Percentiles rank a stretch among this genome's conserved stretches.
Conservation (phyloP, 2,329 filamentous ascomycete species). For the Allantophomopsis lycopodina region DNA sequence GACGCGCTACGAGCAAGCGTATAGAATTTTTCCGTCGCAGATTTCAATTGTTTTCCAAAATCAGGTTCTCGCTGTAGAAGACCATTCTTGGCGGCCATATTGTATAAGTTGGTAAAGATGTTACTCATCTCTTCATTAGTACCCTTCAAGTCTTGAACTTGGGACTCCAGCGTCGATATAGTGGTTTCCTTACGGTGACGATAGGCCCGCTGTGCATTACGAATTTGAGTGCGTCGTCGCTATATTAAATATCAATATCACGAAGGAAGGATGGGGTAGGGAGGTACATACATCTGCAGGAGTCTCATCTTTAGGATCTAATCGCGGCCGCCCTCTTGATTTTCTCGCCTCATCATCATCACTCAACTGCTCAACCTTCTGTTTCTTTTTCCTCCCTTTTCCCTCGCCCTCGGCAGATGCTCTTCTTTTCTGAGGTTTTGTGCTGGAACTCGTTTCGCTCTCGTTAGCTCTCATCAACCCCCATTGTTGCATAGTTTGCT, state of each 20-base stretch:
- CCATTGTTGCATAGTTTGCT: too few species aligned
- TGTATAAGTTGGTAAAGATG: constrained; percentile 53
- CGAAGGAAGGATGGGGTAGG: constrained; percentile 2
- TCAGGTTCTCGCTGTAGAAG: constrained; percentile 41
- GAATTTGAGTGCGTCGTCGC: constrained; percentile 77
- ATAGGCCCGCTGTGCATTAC: constrained; percentile 75
- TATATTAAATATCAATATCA: constrained; percentile 23
- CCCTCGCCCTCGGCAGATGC: constrained; percentile 3
- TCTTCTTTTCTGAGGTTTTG: too few species aligned
- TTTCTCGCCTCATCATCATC: constrained; percentile 36
- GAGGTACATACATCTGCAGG: constrained; percentile 56
- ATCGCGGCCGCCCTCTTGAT: constrained; percentile 57
- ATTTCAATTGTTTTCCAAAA: constrained; percentile 40
- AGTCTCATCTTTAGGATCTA: constrained; percentile 67
- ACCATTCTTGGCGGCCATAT: constrained; percentile 43
- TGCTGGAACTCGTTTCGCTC: too few species aligned
- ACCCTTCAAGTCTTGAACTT: constrained; percentile 54
- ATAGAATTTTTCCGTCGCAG: constrained; percentile 43
- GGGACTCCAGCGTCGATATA: constrained; percentile 57
- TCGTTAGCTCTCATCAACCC: constrained; percentile 6
- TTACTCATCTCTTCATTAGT: constrained; percentile 63
- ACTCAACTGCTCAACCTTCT: constrained; percentile 15
- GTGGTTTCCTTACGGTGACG: constrained; percentile 73
- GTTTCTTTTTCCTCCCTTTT: constrained; percentile 20
- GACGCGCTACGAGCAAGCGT: constrained; percentile 33